Evolutionary conservation across 768 basidiomycete genomes (phyloP), one percentile per base, ranked within the genome.

Genomic region (Tylopilus balloui): DNA sequence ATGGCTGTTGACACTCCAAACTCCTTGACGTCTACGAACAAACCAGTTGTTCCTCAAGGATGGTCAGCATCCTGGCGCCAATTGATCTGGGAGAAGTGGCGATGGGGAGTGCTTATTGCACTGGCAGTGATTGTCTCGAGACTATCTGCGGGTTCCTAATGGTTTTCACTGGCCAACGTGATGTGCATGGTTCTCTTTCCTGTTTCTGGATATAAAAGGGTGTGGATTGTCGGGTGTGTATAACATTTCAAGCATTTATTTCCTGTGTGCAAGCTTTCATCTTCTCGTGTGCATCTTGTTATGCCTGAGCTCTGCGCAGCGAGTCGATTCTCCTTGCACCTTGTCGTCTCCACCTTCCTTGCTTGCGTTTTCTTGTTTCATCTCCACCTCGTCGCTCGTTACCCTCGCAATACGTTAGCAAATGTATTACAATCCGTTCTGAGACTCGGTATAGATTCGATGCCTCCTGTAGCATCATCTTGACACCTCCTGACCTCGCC

Each of bases 81-180:
- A 51, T 66, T 89, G 27, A 61, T 91, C 10, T 86, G 80, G 79
- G 86, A 91, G 64, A 89, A 89, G 62, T 92, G 88, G 88, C 74
- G 86, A 52, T 86, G 87, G 80, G 89, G 88, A 19, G 76, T 85
- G 14, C 63, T 92, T 52, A 84, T 91, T 48, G 85, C 81, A 6
- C 66, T 92, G 39, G 88, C 88, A 1, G 81, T 91, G 19, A 67
- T 91, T 43, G 80, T 92, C 11, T 89, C 88, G 27, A 77, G 86
- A 54, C 74, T 91, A 55, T 86, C 87, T 23, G 79, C 85, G 24
- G 71, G 69, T 52, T 59, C 66, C 47, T 69, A 56, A 66, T 38
- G 39, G 35, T 23, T 42, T 12, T 20, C n/a, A 34, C 38, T 5
- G 20, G 39, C 44, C 27, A 8, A 34, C 38, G 43, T 14, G 28